phyloP scores from a whole-genome alignment of 441 rosid species.

The Omphalea diandra region DNA sequence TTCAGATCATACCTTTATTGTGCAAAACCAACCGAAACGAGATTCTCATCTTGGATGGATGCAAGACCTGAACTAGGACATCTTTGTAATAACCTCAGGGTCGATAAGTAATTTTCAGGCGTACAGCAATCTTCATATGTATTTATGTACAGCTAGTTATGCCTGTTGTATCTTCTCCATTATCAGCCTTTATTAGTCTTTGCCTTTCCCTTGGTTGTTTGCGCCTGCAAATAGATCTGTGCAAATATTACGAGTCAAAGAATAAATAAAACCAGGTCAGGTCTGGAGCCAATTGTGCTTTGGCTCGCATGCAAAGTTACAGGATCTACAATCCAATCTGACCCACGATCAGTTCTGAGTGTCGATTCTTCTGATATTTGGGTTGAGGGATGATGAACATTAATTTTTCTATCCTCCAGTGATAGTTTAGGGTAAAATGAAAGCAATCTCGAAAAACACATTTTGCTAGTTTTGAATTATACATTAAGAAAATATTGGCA shows the following conservation, averaged over 20 bases:
- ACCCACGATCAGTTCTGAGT: neutral
- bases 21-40: constrained; percentile 53
- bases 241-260: neutral
- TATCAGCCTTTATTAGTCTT: constrained; percentile 6
- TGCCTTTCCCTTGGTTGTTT: neutral
- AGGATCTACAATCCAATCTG: neutral
- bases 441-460: neutral
- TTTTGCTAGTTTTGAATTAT: no score
- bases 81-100: constrained; percentile 86
- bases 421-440: neutral
- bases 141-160: constrained; percentile 40
- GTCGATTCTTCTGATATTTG: neutral
- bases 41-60: constrained; percentile 78
- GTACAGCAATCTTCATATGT: constrained; percentile 21
- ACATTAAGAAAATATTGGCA: no score
- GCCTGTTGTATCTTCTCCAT: constrained; percentile 26
- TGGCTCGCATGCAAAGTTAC: neutral
- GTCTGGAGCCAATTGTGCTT: neutral
- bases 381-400: neutral
- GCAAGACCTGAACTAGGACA: constrained; percentile 94
- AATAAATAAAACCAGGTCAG: neutral
- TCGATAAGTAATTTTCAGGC: constrained; percentile 51
- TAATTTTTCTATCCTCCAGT: neutral
- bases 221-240: neutral
- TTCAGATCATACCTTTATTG: constrained; percentile 88